Conservation (phyloP, 441 rosid genomes). For the Viola pubescens region DNA sequence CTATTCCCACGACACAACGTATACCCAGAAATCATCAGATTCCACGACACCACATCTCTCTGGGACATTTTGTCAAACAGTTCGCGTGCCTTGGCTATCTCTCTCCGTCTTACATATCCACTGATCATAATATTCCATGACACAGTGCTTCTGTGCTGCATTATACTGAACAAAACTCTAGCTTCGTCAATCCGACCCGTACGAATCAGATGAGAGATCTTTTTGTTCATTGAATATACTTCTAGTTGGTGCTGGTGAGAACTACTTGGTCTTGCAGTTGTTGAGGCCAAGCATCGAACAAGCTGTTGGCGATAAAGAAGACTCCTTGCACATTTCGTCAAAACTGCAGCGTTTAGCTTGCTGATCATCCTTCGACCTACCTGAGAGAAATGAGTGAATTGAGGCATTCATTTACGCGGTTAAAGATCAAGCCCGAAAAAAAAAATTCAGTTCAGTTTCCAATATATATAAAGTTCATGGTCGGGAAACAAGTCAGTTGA, state of each 20-base stretch:
- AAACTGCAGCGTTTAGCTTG: too few relatives aligned
- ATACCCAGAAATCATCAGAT: conserved; percentile 56
- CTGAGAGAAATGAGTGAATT: too few relatives aligned
- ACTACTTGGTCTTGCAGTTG: conserved; percentile 4
- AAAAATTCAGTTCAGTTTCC: too few relatives aligned
- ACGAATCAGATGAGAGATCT: conserved; percentile 36
- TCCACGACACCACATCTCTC: conserved; percentile 54
- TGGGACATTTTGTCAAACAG: conserved; percentile 62
- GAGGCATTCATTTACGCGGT: too few relatives aligned
- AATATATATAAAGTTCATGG: too few relatives aligned
- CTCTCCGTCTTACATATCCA: conserved; percentile 45
- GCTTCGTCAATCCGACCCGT: conserved; percentile 41
- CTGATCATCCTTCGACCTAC: too few relatives aligned
- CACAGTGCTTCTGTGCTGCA: conserved; percentile 28
- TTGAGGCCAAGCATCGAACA: too few relatives aligned
- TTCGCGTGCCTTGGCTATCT: conserved; percentile 39
- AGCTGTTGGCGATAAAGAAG: too few relatives aligned
- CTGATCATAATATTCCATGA: conserved; percentile 64
- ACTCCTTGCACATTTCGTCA: too few relatives aligned
- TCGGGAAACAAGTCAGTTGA: too few relatives aligned
- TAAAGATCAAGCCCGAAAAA: too few relatives aligned
- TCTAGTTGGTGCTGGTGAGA: conserved; percentile 15
- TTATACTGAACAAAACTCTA: conserved; percentile 35
- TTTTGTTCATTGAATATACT: conserved; percentile 30
- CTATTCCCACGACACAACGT: conserved; percentile 37